Conservation (phyloP, 305 asterid species). For the Fraxinus latifolia region DNA sequence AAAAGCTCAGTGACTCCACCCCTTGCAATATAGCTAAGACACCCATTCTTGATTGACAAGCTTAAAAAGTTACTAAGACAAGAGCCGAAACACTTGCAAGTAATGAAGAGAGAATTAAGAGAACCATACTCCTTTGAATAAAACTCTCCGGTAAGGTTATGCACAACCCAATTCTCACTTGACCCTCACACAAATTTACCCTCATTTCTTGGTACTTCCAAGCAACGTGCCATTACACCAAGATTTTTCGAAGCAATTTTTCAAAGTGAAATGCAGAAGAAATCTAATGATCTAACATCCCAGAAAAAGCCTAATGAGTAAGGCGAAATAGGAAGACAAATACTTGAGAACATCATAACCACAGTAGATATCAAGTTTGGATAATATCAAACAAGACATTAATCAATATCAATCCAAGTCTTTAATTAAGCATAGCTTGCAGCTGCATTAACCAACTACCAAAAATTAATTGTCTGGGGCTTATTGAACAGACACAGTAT, state of each 20-base stretch:
- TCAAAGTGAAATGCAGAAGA: background rate
- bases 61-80: background rate
- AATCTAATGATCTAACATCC: background rate
- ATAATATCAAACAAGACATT: background rate
- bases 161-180: background rate
- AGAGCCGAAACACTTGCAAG: background rate
- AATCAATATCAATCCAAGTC: constrained; percentile 5
- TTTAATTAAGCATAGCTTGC: constrained; percentile 20
- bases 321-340: background rate
- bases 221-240: background rate
- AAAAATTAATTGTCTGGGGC: constrained; percentile 13
- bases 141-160: background rate
- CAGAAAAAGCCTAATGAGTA: background rate
- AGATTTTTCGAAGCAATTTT: background rate
- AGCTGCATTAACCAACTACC: constrained; percentile 25
- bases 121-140: background rate
- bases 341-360: background rate
- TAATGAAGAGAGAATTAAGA: background rate
- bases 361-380: background rate
- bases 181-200: background rate
- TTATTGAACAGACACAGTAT: constrained; percentile 17
- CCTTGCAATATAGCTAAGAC: background rate
- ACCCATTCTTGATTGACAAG: background rate
- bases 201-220: background rate
- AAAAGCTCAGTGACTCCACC: background rate